Percentiles rank a stretch among this genome's conserved stretches.
These are phyloP conservation scores for Phycomyces blakesleeanus DNA, from an alignment of 192 early-diverging fungal species.

Conservation along the genomic window DNA sequence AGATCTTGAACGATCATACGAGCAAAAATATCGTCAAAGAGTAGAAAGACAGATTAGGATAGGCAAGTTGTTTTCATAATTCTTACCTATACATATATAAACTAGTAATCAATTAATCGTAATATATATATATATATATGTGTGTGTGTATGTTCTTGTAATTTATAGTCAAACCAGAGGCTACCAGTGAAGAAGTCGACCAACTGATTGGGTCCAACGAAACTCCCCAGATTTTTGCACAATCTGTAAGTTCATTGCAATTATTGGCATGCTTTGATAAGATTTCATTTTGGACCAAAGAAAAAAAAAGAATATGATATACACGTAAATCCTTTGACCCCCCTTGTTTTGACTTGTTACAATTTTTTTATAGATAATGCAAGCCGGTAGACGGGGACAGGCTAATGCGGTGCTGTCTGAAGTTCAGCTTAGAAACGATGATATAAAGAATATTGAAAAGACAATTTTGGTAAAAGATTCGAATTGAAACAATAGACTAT, in stretches of 20 bases:
- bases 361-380: no score
- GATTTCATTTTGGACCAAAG: not conserved
- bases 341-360: no score
- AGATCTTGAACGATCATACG: constrained; percentile 66
- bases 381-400: constrained; percentile 64
- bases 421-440: constrained; percentile 77
- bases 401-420: constrained; percentile 70
- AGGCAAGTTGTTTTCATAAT: constrained; percentile 40
- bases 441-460: constrained; percentile 83
- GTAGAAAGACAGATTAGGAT: constrained; percentile 80
- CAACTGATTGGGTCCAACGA: constrained; percentile 66
- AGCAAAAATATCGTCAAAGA: constrained; percentile 74
- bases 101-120: not conserved
- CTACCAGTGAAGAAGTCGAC: constrained; percentile 70
- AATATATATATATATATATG: not conserved
- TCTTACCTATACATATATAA: not conserved
- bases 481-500: no score
- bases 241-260: constrained; percentile 49
- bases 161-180: constrained; percentile 69
- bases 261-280: no score
- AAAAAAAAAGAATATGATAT: not conserved
- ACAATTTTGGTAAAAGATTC: constrained; percentile 77
- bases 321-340: not conserved
- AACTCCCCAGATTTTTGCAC: constrained; percentile 71
- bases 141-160: not conserved